Conservation (phyloP, 805 yeast genomes). For the Naumovozyma baii region DNA sequence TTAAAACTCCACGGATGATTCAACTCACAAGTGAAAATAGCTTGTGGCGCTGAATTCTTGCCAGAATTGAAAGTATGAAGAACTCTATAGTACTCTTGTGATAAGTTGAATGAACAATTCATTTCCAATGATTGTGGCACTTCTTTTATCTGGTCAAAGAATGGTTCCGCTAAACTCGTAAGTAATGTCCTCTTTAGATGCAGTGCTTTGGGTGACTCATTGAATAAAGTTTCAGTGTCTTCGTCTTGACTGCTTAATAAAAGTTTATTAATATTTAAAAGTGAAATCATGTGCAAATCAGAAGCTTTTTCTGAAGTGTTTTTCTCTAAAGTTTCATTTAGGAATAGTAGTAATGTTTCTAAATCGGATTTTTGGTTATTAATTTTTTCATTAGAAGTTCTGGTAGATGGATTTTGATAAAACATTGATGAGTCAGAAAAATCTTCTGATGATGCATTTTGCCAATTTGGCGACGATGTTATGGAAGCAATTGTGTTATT, state of each 20-base stretch:
- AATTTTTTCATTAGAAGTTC: constrained; percentile 12
- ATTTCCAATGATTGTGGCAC: background rate
- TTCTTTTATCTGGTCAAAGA: constrained; percentile 10
- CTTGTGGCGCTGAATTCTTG: constrained; percentile 64
- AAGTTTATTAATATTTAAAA: constrained; percentile 22
- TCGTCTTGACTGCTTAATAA: constrained; percentile 7
- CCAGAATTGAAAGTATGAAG: constrained; percentile 57
- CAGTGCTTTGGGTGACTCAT: constrained; percentile 3
- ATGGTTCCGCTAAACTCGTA: constrained; percentile 25
- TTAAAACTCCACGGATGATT: constrained; percentile 66
- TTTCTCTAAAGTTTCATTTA: constrained; percentile 22
- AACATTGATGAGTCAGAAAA: background rate
- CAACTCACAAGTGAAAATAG: constrained; percentile 71
- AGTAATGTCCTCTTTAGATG: constrained; percentile 18
- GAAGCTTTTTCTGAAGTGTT: constrained; percentile 19
- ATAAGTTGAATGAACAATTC: background rate
- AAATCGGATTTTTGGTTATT: constrained; percentile 19
- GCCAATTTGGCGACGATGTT: background rate
- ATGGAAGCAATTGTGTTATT: background rate
- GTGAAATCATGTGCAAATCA: constrained; percentile 22
- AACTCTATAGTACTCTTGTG: constrained; percentile 30
- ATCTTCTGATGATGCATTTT: background rate
- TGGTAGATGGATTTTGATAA: constrained; percentile 8
- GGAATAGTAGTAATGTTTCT: constrained; percentile 14
- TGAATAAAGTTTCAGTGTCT: no score